These are phyloP conservation scores for Paulownia fortunei DNA, from an alignment of 257 asterid species.

Conservation along the genomic window DNA sequence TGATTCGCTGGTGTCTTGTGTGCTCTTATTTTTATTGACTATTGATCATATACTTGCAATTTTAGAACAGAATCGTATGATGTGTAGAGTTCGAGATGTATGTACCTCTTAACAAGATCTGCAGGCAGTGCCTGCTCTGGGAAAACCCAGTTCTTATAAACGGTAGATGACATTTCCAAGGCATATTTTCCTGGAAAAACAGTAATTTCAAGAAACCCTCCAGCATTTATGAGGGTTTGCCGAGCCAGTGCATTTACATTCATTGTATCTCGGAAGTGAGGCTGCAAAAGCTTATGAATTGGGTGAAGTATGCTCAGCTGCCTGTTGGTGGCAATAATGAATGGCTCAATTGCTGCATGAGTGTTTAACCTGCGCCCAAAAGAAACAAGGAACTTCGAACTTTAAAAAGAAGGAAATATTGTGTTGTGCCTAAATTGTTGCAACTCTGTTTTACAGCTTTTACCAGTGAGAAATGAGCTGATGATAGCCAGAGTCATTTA, in stretches of 20 bases:
- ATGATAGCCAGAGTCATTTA: conserved; percentile 77
- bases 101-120: conserved; percentile 79
- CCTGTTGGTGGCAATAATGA: conserved; percentile 77
- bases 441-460: conserved; percentile 10
- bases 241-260: conserved; percentile 70
- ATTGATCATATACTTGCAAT: neutral
- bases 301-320: conserved; percentile 84
- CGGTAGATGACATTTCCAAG: conserved; percentile 63
- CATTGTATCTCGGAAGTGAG: conserved; percentile 86
- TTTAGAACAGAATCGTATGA: neutral
- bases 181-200: conserved; percentile 63
- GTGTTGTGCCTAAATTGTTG: neutral
- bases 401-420: neutral
- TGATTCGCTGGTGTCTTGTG: neutral
- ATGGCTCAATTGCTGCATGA: conserved; percentile 80
- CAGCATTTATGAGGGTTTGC: conserved; percentile 64
- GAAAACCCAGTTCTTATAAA: conserved; percentile 65
- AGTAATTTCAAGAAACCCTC: conserved; percentile 66
- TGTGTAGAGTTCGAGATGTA: neutral
- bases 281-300: conserved; percentile 73
- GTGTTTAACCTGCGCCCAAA: conserved; percentile 62
- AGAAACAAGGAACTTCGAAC: neutral
- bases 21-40: neutral
- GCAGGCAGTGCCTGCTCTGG: conserved; percentile 81
- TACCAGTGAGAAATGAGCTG: conserved; percentile 86